Conservation (phyloP, 352 stramenopile genomes). For the Globisporangium emineosum region DNA sequence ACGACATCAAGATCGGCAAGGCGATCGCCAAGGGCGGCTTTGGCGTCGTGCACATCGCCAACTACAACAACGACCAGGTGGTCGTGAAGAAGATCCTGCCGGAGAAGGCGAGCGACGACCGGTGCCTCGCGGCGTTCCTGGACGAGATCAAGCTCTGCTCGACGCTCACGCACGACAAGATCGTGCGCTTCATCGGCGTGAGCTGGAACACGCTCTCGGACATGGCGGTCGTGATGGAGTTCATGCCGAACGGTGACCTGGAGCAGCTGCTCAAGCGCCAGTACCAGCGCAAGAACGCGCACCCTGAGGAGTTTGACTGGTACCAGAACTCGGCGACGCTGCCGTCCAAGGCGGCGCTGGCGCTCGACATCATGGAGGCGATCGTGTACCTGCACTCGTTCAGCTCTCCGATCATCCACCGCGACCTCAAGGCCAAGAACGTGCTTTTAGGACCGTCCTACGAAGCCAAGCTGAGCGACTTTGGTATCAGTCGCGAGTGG, state of each 20-base stretch:
- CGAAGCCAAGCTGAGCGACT: slow-evolving; percentile 79
- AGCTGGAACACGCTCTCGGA: slow-evolving; percentile 86
- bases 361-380: slow-evolving; percentile 71
- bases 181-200: slow-evolving; percentile 79
- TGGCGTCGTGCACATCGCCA: slow-evolving; percentile 66
- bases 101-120: slow-evolving; percentile 76
- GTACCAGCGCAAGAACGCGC: slow-evolving; percentile 29
- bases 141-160: slow-evolving; percentile 85
- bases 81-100: slow-evolving; percentile 85
- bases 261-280: slow-evolving; percentile 69
- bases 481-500: slow-evolving; percentile 80
- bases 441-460: slow-evolving; percentile 61
- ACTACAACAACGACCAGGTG: slow-evolving; percentile 52
- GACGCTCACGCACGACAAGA: slow-evolving; percentile 72
- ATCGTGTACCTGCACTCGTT: slow-evolving; percentile 85
- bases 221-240: slow-evolving; percentile 80
- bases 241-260: slow-evolving; percentile 74
- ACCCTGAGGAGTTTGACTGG: slow-evolving; percentile 62
- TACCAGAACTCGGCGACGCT: slow-evolving; percentile 54
- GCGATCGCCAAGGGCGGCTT: slow-evolving; percentile 74
- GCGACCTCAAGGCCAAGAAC: slow-evolving; percentile 79
- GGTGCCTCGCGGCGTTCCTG: slow-evolving; percentile 64
- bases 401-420: slow-evolving; percentile 77
- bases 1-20: slow-evolving; percentile 58
- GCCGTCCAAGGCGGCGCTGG: slow-evolving; percentile 51